Evolutionary conservation across 306 rosid genomes (phyloP), one percentile per base, ranked within the genome.

Genomic region (Begonia peltatifolia): DNA sequence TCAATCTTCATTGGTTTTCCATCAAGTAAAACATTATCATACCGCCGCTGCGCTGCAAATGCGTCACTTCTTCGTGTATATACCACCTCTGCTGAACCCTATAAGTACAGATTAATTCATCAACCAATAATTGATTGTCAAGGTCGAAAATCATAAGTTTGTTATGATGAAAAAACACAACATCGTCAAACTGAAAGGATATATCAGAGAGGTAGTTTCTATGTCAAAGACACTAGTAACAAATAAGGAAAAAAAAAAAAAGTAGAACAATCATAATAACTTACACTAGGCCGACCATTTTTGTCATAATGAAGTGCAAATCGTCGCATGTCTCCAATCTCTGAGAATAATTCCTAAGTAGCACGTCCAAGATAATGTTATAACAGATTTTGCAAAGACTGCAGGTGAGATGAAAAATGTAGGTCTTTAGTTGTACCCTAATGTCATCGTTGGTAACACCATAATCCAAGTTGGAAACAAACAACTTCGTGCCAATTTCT

Each of bases 361-460:
- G 86, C 76, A 81, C 64, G 67, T 68, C 83, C 86, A 86, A 58
- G 68, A 74, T 75, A 69, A 57, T 62, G 58, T 70, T 78, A 70
- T 70, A 52, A 62, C 61, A 69, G 59, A 67, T 63, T 65, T 61
- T 42, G 64, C 43, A 66, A 48, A 74, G 74, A 84, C 65, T 71
- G 69, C 62, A 64, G 65, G 66, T 65, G 77, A 68, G 66, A 74
- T 63, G 46, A 64, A 76, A 69, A 47, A 64, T 67, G 64, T 55
- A 63, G 58, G 76, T 70, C 75, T 69, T 44, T 47, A 67, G 54
- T 62, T 65, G 82, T 90, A 90, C 99, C 99, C 94, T 81, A 80
- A 90, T 83, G 67, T 90, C 99, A 70, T 90, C 95, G 68, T 90
- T 86, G 71, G 99, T 83, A 61, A 90, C 99, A 58, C 99, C 99